Base-by-base conservation (phyloP, 371 early-diverging fungal genomes). In the Nosema bombycis region DNA sequence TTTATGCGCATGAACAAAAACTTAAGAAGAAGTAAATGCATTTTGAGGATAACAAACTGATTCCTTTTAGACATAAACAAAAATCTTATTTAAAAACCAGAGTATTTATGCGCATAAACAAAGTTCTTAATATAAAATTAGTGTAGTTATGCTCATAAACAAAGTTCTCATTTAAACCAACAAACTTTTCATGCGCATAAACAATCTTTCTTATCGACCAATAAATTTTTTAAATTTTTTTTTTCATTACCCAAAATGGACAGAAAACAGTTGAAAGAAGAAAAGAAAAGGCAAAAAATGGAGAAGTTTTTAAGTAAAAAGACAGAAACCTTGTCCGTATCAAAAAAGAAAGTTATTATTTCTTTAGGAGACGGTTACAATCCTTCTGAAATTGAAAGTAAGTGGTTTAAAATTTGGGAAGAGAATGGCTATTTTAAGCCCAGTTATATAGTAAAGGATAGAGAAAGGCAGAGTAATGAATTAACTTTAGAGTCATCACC, bases 361-460 rank as follows among this genome's bases (percentile, higher is more conserved):
- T 1, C 18, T 34, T 57, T 26, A 28, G 72, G 54, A 58, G 63
- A 23, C 64, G 82, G 65, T 57, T 98, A 96, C 84, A 90, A 94
- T 82, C 96, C 99, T 21, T 86, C 81, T 57, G 90, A 90, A 34
- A 96, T 96, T 56, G 98, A 97, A 88, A 86, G 92, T 28, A 91
- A 94, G 57, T 99, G 98, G 99, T 92, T 94, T 82, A 89, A 88
- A 57, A 93, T 92, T 92, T 94, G 95, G 94, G 91, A 92, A 83
- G 90, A 91, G 87, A 86, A 91, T 82, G 92, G 91, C 23, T 92
- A 88, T 84, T 96, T 97, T 84, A 88, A 91, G 83, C 96, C 99
- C 30, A 88, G 90, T 78, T 84, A 91, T 78, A 88, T 88, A 2
- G 84, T 86, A 66, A 92, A 91, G 64, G 88, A 91, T 81, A 83